Evolutionary conservation across 2,329 filamentous ascomycete species (phyloP), one percentile per base, ranked within the genome.

Genomic region (Didymella exigua): DNA sequence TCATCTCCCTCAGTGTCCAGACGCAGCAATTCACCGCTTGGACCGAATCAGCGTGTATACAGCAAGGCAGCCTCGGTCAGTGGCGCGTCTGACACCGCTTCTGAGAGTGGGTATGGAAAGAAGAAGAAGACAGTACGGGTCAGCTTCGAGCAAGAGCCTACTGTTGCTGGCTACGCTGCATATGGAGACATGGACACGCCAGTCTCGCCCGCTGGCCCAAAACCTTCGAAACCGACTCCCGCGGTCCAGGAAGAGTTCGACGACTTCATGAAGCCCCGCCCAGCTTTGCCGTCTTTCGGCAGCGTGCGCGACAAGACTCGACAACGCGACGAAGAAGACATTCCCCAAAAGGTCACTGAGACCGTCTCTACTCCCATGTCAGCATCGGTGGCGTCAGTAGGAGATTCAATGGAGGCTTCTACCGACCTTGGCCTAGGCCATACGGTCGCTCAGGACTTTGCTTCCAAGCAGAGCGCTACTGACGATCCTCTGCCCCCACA

Each of bases 101-200:
- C 84, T 5, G 73, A 75, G 9, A 69, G 71, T 29, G 72, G 72
- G 6, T 51, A 51, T 19, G 74, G 70, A 27, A 67, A 65, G 21
- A 76, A 76, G 56, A 83, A 84, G 75, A 91, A 86, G 75, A 83
- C 81, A 33, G 84, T 84, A 1, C 81, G 89, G 21, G 89, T 93
- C 41, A 96, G 91, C 75, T 97, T 92, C 68, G 88, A 91, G 59
- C 88, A 91, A 44, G 82, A 83, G n/a, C 83, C 81, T 8, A 76
- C 83, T 9, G 76, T 85, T 2, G 79, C 85, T 19, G 82, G 81
- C 6, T 79, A 85, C 46, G 67, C 70, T 47, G 59, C 70, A 2
- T 66, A 69, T 37, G 53, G 51, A 9, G 67, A 70, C 23, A 31
- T 53, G 8, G 64, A 66, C 7, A 46, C 60, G 7, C 61, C 67